A percentile compares a stretch with the other conserved stretches of the same genome.
Evolutionary conservation across 257 asterid species (phyloP).

Genomic region (Mentha longifolia): DNA sequence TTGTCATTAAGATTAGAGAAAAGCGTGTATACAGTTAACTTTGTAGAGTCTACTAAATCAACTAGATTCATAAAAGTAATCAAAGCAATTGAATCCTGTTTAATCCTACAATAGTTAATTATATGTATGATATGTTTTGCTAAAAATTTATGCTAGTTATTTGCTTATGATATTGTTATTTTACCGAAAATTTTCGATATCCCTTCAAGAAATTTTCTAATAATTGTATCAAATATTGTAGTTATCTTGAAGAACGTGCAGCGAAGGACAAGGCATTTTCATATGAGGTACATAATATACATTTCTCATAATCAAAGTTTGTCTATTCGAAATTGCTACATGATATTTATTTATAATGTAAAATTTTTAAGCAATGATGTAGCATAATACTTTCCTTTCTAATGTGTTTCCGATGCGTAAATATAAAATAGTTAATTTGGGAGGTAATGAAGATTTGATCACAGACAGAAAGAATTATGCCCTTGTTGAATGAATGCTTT

Average conservation of each 20-base stretch:
- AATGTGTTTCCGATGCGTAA: slow-evolving; percentile 9
- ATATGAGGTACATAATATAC: slow-evolving; percentile 65
- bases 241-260: slow-evolving; percentile 88
- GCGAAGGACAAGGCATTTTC: slow-evolving; percentile 76
- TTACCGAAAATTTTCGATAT: neutral
- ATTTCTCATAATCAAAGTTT: neutral
- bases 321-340: slow-evolving; percentile 9
- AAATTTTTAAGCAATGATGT: slow-evolving; percentile 8
- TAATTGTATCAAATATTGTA: slow-evolving; percentile 42
- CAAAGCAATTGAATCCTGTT: neutral
- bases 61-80: neutral
- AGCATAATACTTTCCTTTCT: neutral
- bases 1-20: no score
- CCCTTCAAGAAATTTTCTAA: slow-evolving; percentile 26
- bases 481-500: slow-evolving; percentile 20
- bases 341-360: slow-evolving; percentile 2
- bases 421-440: slow-evolving; percentile 5
- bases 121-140: neutral
- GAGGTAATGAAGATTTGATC: slow-evolving; percentile 6
- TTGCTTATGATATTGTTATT: neutral
- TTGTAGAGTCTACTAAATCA: neutral
- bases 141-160: neutral
- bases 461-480: neutral
- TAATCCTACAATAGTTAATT: neutral
- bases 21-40: no score